Conservation (phyloP, 1,139 yeast genomes). For the Barnettozyma hawaiiensis region DNA sequence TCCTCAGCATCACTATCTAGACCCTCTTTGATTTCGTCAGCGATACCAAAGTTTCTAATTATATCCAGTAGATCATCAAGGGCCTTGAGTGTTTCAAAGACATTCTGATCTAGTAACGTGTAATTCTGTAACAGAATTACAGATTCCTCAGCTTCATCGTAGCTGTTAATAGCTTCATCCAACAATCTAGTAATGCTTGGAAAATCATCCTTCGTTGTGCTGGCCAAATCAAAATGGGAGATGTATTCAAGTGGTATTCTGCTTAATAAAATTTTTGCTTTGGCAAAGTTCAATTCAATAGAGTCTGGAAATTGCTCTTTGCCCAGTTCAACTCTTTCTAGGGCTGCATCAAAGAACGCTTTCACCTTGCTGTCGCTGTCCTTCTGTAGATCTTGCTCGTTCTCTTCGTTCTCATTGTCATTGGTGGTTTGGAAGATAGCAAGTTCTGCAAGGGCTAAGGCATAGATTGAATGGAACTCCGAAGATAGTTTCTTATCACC, state of each 20-base stretch:
- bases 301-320: slow-evolving; percentile 43
- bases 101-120: slow-evolving; percentile 34
- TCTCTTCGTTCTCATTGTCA: slow-evolving; percentile 27
- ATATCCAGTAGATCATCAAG: slow-evolving; percentile 63
- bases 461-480: slow-evolving; percentile 68
- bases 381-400: slow-evolving; percentile 29
- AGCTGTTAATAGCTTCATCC: slow-evolving; percentile 37
- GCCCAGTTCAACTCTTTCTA: slow-evolving; percentile 66
- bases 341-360: slow-evolving; percentile 61
- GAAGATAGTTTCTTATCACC: slow-evolving; percentile 42
- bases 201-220: slow-evolving; percentile 31
- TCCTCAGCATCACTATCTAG: slow-evolving; percentile 44
- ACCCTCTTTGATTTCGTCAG: slow-evolving; percentile 40
- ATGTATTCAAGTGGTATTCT: slow-evolving; percentile 54
- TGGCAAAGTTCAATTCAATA: slow-evolving; percentile 44
- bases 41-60: slow-evolving; percentile 56
- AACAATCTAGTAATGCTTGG: slow-evolving; percentile 30
- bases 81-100: slow-evolving; percentile 47
- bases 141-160: slow-evolving; percentile 40
- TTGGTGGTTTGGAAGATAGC: slow-evolving; percentile 45
- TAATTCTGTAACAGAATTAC: slow-evolving; percentile 30
- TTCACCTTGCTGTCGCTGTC: slow-evolving; percentile 30
- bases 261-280: slow-evolving; percentile 49
- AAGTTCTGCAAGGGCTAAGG: slow-evolving; percentile 63
- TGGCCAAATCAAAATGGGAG: slow-evolving; percentile 41